Evolutionary conservation across 73 alveolate species (phyloP).

Genomic region (Uronychia binucleata): DNA sequence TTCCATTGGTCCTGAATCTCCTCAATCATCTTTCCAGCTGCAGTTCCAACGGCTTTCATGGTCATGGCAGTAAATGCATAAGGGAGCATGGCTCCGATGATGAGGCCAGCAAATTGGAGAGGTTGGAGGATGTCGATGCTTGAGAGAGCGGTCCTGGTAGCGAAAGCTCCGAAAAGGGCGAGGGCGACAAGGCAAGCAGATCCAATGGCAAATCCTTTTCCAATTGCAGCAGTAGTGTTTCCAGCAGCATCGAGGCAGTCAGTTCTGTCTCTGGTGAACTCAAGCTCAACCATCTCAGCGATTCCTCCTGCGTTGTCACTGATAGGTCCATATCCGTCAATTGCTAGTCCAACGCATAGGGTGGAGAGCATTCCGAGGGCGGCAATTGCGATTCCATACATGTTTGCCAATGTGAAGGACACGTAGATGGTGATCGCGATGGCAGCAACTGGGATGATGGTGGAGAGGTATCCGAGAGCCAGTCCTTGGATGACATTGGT

Average conservation of each 20-base stretch:
- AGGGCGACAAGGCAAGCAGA: slow-evolving; percentile 79
- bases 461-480: slow-evolving; percentile 77
- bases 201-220: slow-evolving; percentile 83
- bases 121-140: slow-evolving; percentile 80
- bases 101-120: slow-evolving; percentile 73
- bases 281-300: slow-evolving; percentile 77
- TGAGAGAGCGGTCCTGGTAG: slow-evolving; percentile 61
- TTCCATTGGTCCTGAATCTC: slow-evolving; percentile 55
- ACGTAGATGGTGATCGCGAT: slow-evolving; percentile 74
- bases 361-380: slow-evolving; percentile 87
- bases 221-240: slow-evolving; percentile 80
- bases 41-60: slow-evolving; percentile 79
- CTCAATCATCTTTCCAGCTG: slow-evolving; percentile 73
- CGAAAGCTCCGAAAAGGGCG: slow-evolving; percentile 80
- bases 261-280: slow-evolving; percentile 71
- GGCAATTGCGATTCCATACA: slow-evolving; percentile 82
- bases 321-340: slow-evolving; percentile 82
- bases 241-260: slow-evolving; percentile 83
- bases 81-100: slow-evolving; percentile 93
- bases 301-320: slow-evolving; percentile 87
- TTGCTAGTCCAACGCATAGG: slow-evolving; percentile 69
- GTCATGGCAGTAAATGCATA: slow-evolving; percentile 82
- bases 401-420: slow-evolving; percentile 65
- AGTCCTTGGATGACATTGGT: slow-evolving; percentile 78
- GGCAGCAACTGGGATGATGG: slow-evolving; percentile 69